Conservation (phyloP, 1,284 basidiomycete genomes). For the Somion occarium region DNA sequence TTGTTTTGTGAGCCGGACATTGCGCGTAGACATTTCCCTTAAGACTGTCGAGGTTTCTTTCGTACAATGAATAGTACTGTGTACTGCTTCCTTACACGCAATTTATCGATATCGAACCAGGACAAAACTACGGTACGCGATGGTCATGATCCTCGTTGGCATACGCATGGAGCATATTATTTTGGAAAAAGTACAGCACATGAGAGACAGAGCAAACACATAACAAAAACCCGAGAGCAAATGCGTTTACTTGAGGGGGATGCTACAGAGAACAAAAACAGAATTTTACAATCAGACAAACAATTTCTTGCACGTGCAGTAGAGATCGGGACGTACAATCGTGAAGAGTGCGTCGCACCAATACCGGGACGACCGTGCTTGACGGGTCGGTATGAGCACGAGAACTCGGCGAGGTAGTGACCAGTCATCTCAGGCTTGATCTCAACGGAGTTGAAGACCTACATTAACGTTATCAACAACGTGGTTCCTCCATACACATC, state of each 20-base stretch:
- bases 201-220: conserved; percentile 19
- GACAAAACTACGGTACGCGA: no score
- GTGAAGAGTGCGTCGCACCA: conserved; percentile 44
- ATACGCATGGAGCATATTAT: conserved; percentile 29
- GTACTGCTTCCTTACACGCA: no score
- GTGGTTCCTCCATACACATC: conserved; percentile 12
- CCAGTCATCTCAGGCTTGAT: conserved; percentile 99
- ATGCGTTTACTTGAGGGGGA: conserved; percentile 69
- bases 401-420: conserved; percentile 97
- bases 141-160: not conserved
- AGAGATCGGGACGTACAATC: conserved; percentile 47
- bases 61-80: no score
- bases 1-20: no score
- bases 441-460: conserved; percentile 95
- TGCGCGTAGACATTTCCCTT: no score
- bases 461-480: no score
- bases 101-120: no score
- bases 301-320: not conserved
- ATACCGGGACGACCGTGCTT: conserved; percentile 97
- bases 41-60: no score
- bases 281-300: conserved; percentile 10
- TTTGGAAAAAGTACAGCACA: conserved; percentile 28
- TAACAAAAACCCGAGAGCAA: conserved; percentile 15
- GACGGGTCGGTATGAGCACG: conserved; percentile 95
- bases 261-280: conserved; percentile 39